These are phyloP conservation scores for Beauveria brongniartii DNA, from an alignment of 2,329 filamentous ascomycete species.

Conservation along the genomic window DNA sequence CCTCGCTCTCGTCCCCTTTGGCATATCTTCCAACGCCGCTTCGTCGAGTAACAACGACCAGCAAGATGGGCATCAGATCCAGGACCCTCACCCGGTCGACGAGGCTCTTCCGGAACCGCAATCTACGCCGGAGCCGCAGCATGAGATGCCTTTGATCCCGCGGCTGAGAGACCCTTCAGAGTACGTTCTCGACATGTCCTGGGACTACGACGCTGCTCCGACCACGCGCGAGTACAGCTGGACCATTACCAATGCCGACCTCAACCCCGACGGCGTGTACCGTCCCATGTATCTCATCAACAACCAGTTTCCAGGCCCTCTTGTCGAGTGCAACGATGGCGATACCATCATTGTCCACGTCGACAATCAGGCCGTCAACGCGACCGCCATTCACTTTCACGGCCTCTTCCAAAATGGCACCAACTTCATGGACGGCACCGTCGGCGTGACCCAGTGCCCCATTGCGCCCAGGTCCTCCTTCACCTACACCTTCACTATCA, in stretches of 20 bases:
- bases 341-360: conserved; percentile 64
- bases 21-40: conserved; percentile 12
- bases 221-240: conserved; percentile 51
- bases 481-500: conserved; percentile 60
- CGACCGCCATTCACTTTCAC: conserved; percentile 66
- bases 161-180: conserved; percentile 31
- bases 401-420: conserved; percentile 71
- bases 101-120: not conserved
- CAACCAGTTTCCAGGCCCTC: conserved; percentile 63
- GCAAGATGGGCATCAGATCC: not conserved
- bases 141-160: conserved; percentile 11
- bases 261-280: conserved; percentile 53
- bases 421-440: conserved; percentile 65
- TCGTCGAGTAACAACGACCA: not conserved
- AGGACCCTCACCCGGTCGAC: not conserved
- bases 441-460: conserved; percentile 58
- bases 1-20: conserved; percentile 17
- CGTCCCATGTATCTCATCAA: conserved; percentile 63
- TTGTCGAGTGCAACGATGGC: conserved; percentile 65
- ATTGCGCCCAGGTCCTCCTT: conserved; percentile 56
- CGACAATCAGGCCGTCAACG: conserved; percentile 58
- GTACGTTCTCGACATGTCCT: conserved; percentile 49
- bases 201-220: conserved; percentile 44
- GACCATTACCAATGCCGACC: conserved; percentile 47
- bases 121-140: not conserved